Percentiles rank a stretch among this genome's conserved stretches.
Conservation (phyloP, 148 eudicot species). For the Linanthus parryae region DNA sequence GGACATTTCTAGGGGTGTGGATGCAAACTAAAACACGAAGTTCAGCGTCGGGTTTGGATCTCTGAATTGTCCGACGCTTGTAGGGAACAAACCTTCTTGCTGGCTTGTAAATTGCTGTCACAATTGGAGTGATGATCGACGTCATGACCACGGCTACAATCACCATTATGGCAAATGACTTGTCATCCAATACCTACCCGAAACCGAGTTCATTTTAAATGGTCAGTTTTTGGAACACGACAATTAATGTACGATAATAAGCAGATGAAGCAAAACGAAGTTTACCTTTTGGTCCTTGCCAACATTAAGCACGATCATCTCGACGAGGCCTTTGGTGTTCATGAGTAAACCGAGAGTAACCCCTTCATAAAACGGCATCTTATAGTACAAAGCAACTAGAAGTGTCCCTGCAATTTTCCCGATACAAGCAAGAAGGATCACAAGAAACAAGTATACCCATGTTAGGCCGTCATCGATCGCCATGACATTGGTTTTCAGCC, state of each 20-base stretch:
- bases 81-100: constrained; percentile 51
- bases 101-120: constrained; percentile 61
- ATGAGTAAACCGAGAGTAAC: constrained; percentile 53
- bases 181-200: constrained; percentile 61
- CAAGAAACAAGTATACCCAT: constrained; percentile 26
- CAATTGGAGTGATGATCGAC: constrained; percentile 50
- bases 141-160: constrained; percentile 69
- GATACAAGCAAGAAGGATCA: constrained; percentile 27
- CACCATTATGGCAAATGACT: constrained; percentile 74
- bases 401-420: constrained; percentile 55
- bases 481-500: constrained; percentile 42
- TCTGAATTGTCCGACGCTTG: constrained; percentile 69
- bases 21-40: constrained; percentile 57
- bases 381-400: constrained; percentile 29
- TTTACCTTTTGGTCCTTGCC: constrained; percentile 87
- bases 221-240: background rate
- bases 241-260: background rate
- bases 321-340: constrained; percentile 91
- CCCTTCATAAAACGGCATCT: constrained; percentile 57
- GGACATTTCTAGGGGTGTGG: constrained; percentile 64
- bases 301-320: constrained; percentile 90
- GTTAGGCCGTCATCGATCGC: constrained; percentile 12
- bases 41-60: constrained; percentile 57
- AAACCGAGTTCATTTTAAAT: background rate
- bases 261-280: background rate